These are phyloP conservation scores for Athelia psychrophila DNA, from an alignment of 1,284 basidiomycete genomes.

Conservation along the genomic window DNA sequence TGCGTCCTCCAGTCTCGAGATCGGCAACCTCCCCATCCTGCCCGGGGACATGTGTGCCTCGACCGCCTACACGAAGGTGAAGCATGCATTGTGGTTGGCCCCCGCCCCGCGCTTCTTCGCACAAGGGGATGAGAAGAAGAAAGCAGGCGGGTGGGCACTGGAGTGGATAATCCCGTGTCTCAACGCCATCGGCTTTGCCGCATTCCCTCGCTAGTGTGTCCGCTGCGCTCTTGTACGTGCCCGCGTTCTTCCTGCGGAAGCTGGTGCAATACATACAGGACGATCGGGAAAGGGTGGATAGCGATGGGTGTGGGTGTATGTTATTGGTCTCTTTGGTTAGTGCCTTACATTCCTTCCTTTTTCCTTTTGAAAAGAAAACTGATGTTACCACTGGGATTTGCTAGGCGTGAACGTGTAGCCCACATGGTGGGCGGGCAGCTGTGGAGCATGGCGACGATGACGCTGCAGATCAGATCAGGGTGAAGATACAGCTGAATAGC, in stretches of 20 bases:
- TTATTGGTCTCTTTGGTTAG: slow-evolving; percentile 60
- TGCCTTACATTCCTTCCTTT: slow-evolving; percentile 48
- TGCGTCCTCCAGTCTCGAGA: slow-evolving; percentile 70
- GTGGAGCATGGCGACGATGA: slow-evolving; percentile 73
- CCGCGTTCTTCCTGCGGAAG: slow-evolving; percentile 72
- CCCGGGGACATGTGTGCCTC: slow-evolving; percentile 70
- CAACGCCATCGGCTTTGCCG: slow-evolving; percentile 40
- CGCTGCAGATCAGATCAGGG: slow-evolving; percentile 61
- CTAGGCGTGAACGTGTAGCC: too few species aligned
- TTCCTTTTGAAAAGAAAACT: too few species aligned
- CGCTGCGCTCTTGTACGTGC: slow-evolving; percentile 74
- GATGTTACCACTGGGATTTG: too few species aligned
- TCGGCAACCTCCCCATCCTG: slow-evolving; percentile 82
- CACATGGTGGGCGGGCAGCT: slow-evolving; percentile 45
- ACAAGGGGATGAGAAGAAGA: too few species aligned
- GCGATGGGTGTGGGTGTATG: slow-evolving; percentile 76
- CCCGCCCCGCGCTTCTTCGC: neutral
- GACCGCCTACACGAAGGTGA: slow-evolving; percentile 50
- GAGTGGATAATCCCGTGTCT: slow-evolving; percentile 54
- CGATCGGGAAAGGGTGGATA: slow-evolving; percentile 49
- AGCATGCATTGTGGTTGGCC: slow-evolving; percentile 26
- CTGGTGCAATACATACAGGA: slow-evolving; percentile 76
- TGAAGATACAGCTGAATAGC: slow-evolving; percentile 83
- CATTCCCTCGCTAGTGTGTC: slow-evolving; percentile 60
- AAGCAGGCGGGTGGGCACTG: slow-evolving; percentile 53